Evolutionary conservation across 116 monocot species (phyloP).

Genomic region (Papilionanthe hybrid): DNA sequence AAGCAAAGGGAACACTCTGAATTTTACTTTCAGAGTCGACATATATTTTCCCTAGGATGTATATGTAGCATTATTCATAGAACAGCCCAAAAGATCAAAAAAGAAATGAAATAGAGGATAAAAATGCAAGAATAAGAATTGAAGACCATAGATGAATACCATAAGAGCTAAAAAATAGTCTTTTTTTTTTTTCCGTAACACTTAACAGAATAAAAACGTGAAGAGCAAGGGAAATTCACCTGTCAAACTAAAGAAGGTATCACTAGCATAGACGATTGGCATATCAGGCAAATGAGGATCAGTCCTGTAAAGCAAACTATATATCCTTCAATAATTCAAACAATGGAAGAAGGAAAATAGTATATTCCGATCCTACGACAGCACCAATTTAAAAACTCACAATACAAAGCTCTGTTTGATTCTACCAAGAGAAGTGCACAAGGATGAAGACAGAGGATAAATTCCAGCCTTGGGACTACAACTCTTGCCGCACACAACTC

Average conservation of each 20-base stretch:
- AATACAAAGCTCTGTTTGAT: conserved; percentile 99
- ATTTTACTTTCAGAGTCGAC: not conserved
- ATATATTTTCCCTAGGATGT: not conserved
- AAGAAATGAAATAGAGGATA: not conserved
- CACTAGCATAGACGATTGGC: conserved; percentile 97
- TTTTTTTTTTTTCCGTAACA: no score
- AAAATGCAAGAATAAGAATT: not conserved
- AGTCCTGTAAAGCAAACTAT: conserved; percentile 48
- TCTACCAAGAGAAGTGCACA: conserved; percentile 93
- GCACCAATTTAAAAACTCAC: conserved; percentile 76
- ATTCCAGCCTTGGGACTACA: conserved; percentile 24
- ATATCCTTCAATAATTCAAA: conserved; percentile 2
- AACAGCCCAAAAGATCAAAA: not conserved
- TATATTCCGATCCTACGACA: conserved; percentile 3
- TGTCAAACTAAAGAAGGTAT: conserved; percentile 75
- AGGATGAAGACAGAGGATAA: conserved; percentile 46
- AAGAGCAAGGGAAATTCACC: conserved; percentile 31
- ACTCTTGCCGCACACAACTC: conserved; percentile 52
- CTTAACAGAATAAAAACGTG: not conserved
- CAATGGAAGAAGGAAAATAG: not conserved
- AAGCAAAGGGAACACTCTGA: not conserved
- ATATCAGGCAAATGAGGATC: conserved; percentile 77
- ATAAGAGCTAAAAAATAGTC: no score
- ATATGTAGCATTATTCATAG: not conserved
- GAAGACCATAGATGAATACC: not conserved